phyloP scores from a whole-genome alignment of 257 asterid genomes.

The Solanum appendiculatum region DNA sequence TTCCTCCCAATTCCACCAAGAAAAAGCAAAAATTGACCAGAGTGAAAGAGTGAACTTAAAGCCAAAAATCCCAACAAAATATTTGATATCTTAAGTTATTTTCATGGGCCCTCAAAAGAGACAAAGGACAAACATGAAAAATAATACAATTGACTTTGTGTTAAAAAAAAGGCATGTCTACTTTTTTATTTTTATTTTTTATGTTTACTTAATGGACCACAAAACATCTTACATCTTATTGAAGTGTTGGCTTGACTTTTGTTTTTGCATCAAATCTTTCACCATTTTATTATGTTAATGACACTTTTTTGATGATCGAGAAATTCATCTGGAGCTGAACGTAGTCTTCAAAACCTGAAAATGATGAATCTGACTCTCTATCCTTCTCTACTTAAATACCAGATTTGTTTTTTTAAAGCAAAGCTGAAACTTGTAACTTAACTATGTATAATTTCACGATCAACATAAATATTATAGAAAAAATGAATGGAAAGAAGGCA shows the following conservation, averaged over 20 bases:
- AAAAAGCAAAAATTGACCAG: neutral
- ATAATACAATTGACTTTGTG: neutral
- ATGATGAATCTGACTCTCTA: neutral
- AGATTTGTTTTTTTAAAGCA: neutral
- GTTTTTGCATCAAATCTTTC: neutral
- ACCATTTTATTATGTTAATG: neutral
- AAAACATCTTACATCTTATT: neutral
- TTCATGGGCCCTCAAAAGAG: neutral
- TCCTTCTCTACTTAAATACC: neutral
- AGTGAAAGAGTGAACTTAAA: neutral
- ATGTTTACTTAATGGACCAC: neutral
- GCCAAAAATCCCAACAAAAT: neutral
- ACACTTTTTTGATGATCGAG: neutral
- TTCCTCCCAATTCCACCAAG: neutral
- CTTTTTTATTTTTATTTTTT: neutral
- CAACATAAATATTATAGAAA: neutral
- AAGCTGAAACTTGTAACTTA: neutral
- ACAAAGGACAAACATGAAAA: neutral
- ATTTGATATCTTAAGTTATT: neutral
- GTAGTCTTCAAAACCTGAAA: fast-evolving
- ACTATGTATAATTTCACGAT: neutral
- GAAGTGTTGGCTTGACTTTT: neutral
- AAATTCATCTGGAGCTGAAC: neutral
- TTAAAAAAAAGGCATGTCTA: neutral
- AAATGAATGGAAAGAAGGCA: neutral